Base-by-base conservation (phyloP, 2,329 filamentous ascomycete genomes). In the Neofusicoccum cordaticola region DNA sequence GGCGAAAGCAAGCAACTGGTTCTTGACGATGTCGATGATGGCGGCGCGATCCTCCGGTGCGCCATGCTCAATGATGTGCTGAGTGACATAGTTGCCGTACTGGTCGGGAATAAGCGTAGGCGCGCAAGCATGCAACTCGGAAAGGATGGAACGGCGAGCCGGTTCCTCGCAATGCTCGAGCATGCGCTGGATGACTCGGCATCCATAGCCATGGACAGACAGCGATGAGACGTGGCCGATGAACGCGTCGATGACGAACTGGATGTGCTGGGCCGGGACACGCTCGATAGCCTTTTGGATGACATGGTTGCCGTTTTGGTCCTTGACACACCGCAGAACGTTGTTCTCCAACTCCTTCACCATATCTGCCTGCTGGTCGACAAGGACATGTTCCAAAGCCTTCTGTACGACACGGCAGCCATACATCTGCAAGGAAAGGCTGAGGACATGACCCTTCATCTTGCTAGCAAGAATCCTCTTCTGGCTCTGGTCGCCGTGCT, bases 391-490 rank as follows among this genome's bases (percentile, higher is more conserved):
- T 71, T 97, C 92, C 31, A 99, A 83, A 8, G 93, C 94, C 85
- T 97, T 97, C 77, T 99, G 95, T 0, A 99, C 93, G 9, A 98
- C 95, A 63, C 95, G 87, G 74, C 95, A 99, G 11, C 91, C 93
- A 74, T 98, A 98, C 84, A 93, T 92, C 75, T 97, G 91, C 66
- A 87, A 82, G 0, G 93, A 96, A 60, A 99, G 80, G 37, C 88
- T 85, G 51, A 91, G 81, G 12, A 98, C 88, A 72, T 93, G 91
- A 6, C 90, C 90, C 75, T 90, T 91, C 93, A 98, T 97, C 76
- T 91, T 88, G 68, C 88, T 87, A 0, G 92, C 93, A 47, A 99
- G 79, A 2, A 90, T 84, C 77, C 90, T 93, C 81, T 99, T 99
- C 80, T 99, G 95, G 0, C 89, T 85, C 77, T 97, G 93, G 70